Evolutionary conservation across 2,329 filamentous ascomycete genomes (phyloP).

Genomic region (Cercospora sp.): DNA sequence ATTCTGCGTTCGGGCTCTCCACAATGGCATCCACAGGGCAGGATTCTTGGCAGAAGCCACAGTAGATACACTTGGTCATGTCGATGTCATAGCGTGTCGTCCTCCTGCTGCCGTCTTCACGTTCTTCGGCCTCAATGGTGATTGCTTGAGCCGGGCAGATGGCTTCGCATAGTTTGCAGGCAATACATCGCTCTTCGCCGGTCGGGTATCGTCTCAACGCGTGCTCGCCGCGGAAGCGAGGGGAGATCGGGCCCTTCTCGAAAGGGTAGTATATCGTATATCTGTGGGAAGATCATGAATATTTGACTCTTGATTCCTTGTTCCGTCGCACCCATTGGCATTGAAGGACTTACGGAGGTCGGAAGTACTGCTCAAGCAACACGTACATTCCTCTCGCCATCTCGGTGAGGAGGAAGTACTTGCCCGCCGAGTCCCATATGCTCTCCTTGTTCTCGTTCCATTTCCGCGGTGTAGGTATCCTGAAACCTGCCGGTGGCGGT

Average conservation of each 20-base stretch:
- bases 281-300: constrained; percentile 50
- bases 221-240: constrained; percentile 97
- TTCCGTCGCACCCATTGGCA: constrained; percentile 14
- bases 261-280: constrained; percentile 99
- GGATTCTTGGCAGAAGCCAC: constrained; percentile 97
- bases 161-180: constrained; percentile 98
- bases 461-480: constrained; percentile 68
- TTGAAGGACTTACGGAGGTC: constrained; percentile 77
- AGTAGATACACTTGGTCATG: constrained; percentile 99
- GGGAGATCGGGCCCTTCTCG: constrained; percentile 97
- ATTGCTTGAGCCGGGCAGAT: constrained; percentile 98
- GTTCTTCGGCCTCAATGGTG: constrained; percentile 98
- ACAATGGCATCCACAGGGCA: constrained; percentile 97
- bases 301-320: not conserved
- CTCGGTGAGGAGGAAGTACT: constrained; percentile 94
- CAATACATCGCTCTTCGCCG: constrained; percentile 97
- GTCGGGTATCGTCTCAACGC: constrained; percentile 94
- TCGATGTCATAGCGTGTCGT: constrained; percentile 99
- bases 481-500: constrained; percentile 77
- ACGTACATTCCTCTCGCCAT: constrained; percentile 98
- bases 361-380: constrained; percentile 95
- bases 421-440: constrained; percentile 78
- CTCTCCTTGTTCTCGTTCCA: constrained; percentile 81
- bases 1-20: constrained; percentile 72
- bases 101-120: constrained; percentile 88